Evolutionary conservation across 495 filamentous ascomycete genomes (phyloP).

Genomic region (Neurospora africana): DNA sequence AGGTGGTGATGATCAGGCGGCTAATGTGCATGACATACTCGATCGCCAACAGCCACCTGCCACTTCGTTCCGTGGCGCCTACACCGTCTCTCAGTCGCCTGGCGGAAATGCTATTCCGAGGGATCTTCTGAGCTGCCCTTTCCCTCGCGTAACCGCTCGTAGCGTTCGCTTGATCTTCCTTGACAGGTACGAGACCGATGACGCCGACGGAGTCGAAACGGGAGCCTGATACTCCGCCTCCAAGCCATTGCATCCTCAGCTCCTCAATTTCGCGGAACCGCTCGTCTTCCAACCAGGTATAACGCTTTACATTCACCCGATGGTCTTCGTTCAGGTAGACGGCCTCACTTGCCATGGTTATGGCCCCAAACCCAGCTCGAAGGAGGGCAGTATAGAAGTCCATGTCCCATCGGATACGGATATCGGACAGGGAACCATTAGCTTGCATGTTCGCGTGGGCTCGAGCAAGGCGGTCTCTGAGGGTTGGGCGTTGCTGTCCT

Average conservation of each 20-base stretch:
- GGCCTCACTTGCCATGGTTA: slow-evolving; percentile 88
- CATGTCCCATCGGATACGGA: slow-evolving; percentile 71
- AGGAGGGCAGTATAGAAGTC: slow-evolving; percentile 92
- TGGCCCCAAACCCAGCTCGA: slow-evolving; percentile 69
- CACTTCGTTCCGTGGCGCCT: slow-evolving; percentile 61
- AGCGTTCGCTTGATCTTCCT: slow-evolving; percentile 30
- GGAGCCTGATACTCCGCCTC: slow-evolving; percentile 30
- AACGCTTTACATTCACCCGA: slow-evolving; percentile 57
- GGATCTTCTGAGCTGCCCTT: slow-evolving; percentile 42
- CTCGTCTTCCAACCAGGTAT: slow-evolving; percentile 90
- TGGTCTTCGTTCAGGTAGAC: slow-evolving; percentile 89
- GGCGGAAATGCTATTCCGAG: slow-evolving; percentile 32
- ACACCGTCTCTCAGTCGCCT: slow-evolving; percentile 51
- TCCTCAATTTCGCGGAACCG: slow-evolving; percentile 55
- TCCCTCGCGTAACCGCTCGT: slow-evolving; percentile 60
- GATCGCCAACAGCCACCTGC: slow-evolving; percentile 60
- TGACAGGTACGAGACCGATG: slow-evolving; percentile 41
- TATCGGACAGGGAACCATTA: slow-evolving; percentile 67
- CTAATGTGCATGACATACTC: slow-evolving; percentile 66
- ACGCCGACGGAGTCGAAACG: slow-evolving; percentile 40
- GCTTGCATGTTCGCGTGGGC: slow-evolving; percentile 89
- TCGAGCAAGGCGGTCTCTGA: slow-evolving; percentile 40
- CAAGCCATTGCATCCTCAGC: slow-evolving; percentile 39
- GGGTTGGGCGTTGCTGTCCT: slow-evolving; percentile 19
- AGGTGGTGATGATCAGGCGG: slow-evolving; percentile 51